A percentile compares a stretch with the other conserved stretches of the same genome.
Evolutionary conservation across 768 basidiomycete genomes (phyloP).

Genomic region (Tephrocybe sp.): DNA sequence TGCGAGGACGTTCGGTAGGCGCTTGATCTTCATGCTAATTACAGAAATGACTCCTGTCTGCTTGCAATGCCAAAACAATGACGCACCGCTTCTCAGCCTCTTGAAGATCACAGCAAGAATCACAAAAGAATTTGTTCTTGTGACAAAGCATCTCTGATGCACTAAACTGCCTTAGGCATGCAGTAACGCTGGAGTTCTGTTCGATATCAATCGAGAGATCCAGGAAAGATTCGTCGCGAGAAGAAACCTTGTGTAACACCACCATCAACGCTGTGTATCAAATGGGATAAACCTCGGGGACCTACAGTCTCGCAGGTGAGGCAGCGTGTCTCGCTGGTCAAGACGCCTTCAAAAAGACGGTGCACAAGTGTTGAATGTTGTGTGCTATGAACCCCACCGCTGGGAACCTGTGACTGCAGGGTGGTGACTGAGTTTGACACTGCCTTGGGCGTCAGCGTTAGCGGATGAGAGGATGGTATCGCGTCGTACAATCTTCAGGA

Average conservation of each 20-base stretch:
- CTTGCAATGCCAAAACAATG: constrained; percentile 1
- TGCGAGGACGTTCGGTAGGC: constrained; percentile 91
- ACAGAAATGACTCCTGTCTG: neutral
- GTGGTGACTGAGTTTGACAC: constrained; percentile 64
- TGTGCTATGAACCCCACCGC: constrained; percentile 45
- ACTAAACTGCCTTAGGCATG: constrained; percentile 94
- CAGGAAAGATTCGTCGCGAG: constrained; percentile 94
- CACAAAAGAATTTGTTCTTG: constrained; percentile 98
- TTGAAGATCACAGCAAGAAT: constrained; percentile 93
- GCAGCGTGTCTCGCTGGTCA: constrained; percentile 98
- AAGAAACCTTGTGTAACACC: constrained; percentile 61
- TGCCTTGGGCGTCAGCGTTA: constrained; percentile 25
- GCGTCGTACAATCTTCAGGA: constrained; percentile 68
- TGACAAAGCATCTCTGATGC: constrained; percentile 98
- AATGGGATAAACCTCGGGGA: constrained; percentile 13
- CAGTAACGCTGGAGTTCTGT: constrained; percentile 94
- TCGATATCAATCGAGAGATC: constrained; percentile 99
- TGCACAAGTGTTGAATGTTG: constrained; percentile 80
- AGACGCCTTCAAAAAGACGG: constrained; percentile 85
- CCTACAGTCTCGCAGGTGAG: constrained; percentile 95
- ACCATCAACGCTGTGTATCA: constrained; percentile 13
- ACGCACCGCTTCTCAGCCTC: constrained; percentile 96
- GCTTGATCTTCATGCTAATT: constrained; percentile 96
- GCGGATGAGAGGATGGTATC: constrained; percentile 1
- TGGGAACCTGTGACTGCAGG: constrained; percentile 45